Base-by-base conservation (phyloP, 495 filamentous ascomycete genomes). In the Echria macrotheca region DNA sequence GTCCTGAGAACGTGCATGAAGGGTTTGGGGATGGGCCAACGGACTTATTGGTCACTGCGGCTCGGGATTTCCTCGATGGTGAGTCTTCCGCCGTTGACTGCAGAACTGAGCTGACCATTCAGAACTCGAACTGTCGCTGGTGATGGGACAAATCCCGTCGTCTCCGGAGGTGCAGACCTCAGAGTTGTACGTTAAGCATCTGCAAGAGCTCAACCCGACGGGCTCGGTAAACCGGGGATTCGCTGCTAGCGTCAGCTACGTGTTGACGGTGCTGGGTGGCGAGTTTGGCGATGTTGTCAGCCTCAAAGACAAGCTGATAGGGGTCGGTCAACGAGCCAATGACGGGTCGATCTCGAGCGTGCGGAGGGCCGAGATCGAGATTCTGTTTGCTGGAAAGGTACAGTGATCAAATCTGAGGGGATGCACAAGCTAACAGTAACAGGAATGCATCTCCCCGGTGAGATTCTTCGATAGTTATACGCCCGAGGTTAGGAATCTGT, bases 61-160 rank as follows among this genome's bases (percentile, higher is more conserved):
- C 63, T 5, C 63, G 65, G n/a, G 61, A 69, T 14, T 76, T 74
- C 31, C 65, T 76, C n/a, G 72, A 76, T 57, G 69, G 71, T 73
- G 52, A 50, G 69, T 54, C 35, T 25, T 33, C 10, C 7, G 1
- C 5, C 31, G 0, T 9, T n/a, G 0, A 15, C 5, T 12, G 8
- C 10, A 5, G 4, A 2, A 11, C 29, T 5, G 11, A 21, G 19
- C 9, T 31, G 26, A 11, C 36, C 6, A n/a, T 14, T 10, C 47
- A 75, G 72, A 71, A 26, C 58, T 76, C 2, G 73, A 76, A 58
- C 63, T 58, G 36, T 63, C 59, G 12, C 60, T 71, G 9, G 38
- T 75, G 4, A 43, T 60, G 11, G 60, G 57, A 17, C 45, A 45
- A 5, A 47, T 48, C 10, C 42, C 63, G 11, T 50, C 31, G 1